phyloP scores from a whole-genome alignment of 176 grass and related monocot species.

The Phoenix dactylifera region DNA sequence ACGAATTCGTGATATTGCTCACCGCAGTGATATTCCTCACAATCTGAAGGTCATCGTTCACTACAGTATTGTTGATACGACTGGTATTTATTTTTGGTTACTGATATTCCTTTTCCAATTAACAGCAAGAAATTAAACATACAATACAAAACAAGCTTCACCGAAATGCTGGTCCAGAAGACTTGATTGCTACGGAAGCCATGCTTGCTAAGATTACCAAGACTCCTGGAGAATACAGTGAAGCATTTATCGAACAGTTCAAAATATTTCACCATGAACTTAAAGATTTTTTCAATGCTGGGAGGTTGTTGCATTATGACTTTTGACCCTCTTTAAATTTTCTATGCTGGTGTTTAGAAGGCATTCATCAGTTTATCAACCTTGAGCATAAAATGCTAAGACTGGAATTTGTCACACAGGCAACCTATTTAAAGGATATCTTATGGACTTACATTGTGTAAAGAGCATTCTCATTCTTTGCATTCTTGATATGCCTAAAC shows the following conservation, averaged over 20 bases:
- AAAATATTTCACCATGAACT: slow-evolving; percentile 80
- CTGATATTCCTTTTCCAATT: slow-evolving; percentile 23
- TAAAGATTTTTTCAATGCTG: slow-evolving; percentile 99
- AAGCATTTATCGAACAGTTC: slow-evolving; percentile 79
- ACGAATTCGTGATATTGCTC: slow-evolving; percentile 95
- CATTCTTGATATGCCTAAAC: too few relatives aligned
- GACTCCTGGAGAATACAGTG: slow-evolving; percentile 69
- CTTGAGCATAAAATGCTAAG: too few relatives aligned
- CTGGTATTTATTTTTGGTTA: slow-evolving; percentile 14
- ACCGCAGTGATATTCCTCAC: slow-evolving; percentile 91
- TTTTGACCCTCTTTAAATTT: background rate
- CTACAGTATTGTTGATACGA: slow-evolving; percentile 2
- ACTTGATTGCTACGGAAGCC: slow-evolving; percentile 95
- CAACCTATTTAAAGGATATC: too few relatives aligned
- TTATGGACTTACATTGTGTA: too few relatives aligned
- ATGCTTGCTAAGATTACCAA: slow-evolving; percentile 84
- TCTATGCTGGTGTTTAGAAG: too few relatives aligned
- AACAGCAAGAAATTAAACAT: slow-evolving; percentile 99
- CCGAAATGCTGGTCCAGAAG: slow-evolving; percentile 93
- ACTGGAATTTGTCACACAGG: too few relatives aligned
- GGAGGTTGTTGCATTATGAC: slow-evolving; percentile 46
- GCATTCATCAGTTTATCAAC: too few relatives aligned
- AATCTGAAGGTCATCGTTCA: slow-evolving; percentile 68
- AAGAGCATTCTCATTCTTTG: too few relatives aligned
- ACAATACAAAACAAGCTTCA: slow-evolving; percentile 99